Conservation (phyloP, 148 eudicot genomes). For the Fagopyrum homotropicum region DNA sequence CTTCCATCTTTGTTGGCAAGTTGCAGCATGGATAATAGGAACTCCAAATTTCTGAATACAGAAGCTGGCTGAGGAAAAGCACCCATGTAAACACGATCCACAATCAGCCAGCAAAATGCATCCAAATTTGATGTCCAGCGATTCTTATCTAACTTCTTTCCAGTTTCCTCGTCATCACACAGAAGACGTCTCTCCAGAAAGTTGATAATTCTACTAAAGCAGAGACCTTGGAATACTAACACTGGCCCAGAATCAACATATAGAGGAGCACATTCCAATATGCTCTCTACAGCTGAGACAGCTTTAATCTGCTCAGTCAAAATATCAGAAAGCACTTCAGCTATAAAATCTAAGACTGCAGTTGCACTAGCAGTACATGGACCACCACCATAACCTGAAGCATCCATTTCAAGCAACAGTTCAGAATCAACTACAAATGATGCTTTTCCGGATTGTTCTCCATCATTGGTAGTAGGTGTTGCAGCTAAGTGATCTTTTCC, state of each 20-base stretch:
- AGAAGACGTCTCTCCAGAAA: conserved; percentile 87
- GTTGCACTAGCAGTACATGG: conserved; percentile 92
- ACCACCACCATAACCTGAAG: conserved; percentile 88
- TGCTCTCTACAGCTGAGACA: conserved; percentile 55
- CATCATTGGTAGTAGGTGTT: conserved; percentile 45
- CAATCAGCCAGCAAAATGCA: conserved; percentile 76
- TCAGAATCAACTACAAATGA: conserved; percentile 43
- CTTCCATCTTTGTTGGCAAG: conserved; percentile 96
- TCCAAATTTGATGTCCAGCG: conserved; percentile 90
- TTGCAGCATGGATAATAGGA: conserved; percentile 89
- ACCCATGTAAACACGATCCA: conserved; percentile 96
- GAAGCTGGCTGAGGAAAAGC: conserved; percentile 85
- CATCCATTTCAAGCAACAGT: conserved; percentile 76
- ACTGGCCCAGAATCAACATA: conserved; percentile 78
- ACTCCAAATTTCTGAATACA: conserved; percentile 77
- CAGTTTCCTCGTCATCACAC: conserved; percentile 92
- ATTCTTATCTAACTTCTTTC: conserved; percentile 78
- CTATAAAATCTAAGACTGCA: conserved; percentile 84
- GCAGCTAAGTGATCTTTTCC: conserved; percentile 32
- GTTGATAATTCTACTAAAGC: conserved; percentile 90
- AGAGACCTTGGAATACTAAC: conserved; percentile 87
- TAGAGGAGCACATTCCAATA: conserved; percentile 81
- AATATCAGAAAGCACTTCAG: conserved; percentile 82
- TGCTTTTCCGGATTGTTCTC: conserved; percentile 36
- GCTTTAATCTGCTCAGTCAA: conserved; percentile 91